Evolutionary conservation across 2,329 filamentous ascomycete species (phyloP).

Genomic region (Phyllachora maydis): DNA sequence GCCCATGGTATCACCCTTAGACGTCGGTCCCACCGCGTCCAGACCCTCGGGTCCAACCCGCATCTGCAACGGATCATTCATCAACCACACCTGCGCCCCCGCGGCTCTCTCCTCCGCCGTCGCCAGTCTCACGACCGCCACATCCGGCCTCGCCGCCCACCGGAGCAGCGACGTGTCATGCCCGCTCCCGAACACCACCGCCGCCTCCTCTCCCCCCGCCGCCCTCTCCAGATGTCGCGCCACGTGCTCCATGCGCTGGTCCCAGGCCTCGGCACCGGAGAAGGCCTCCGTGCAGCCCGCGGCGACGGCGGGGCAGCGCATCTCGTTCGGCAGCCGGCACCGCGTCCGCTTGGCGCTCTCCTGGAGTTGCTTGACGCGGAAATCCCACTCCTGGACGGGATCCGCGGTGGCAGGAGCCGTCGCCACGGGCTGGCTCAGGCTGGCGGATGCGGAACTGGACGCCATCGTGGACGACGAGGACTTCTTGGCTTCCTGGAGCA

Average conservation of each 20-base stretch:
- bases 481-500: conserved; percentile 14
- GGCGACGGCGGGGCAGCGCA: conserved; percentile 41
- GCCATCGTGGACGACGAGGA: too few species aligned
- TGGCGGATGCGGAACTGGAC: conserved; percentile 1
- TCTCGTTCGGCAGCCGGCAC: conserved; percentile 37
- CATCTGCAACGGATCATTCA: too few species aligned
- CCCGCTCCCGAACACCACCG: conserved; percentile 16
- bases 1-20: too few species aligned
- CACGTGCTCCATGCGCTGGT: conserved; percentile 72
- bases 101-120: too few species aligned
- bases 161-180: conserved; percentile 15
- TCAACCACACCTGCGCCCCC: too few species aligned
- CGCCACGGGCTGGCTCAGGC: conserved; percentile 1
- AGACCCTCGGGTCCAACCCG: too few species aligned
- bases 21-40: too few species aligned
- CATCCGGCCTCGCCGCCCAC: conserved; percentile 16
- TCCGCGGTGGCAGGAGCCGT: background rate
- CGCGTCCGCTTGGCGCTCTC: conserved; percentile 36
- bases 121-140: conserved; percentile 21
- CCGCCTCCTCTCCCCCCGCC: conserved; percentile 11
- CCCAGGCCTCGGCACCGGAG: conserved; percentile 46
- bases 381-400: conserved; percentile 23
- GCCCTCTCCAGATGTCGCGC: conserved; percentile 54
- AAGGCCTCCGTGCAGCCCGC: conserved; percentile 39
- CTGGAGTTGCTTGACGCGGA: conserved; percentile 33